phyloP scores from a whole-genome alignment of 495 filamentous ascomycete species.

The Gamarada debralockiae region DNA sequence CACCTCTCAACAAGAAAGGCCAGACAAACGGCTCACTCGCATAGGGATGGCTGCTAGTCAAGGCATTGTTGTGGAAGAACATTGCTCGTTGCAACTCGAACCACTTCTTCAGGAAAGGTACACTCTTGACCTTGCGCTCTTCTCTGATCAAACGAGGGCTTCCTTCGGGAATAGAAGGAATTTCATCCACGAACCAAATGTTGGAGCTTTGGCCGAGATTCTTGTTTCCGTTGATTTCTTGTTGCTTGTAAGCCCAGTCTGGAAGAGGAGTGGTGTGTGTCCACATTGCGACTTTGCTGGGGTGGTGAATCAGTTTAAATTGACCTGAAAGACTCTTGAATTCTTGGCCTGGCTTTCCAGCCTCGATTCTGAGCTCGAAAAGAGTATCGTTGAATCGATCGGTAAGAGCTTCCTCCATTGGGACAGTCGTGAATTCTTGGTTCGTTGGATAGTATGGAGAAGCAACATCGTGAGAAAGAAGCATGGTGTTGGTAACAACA shows the following conservation, averaged over 20 bases:
- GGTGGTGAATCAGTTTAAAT: conserved; percentile 92
- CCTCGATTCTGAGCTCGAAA: conserved; percentile 89
- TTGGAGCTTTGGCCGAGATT: conserved; percentile 87
- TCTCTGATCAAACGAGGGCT: conserved; percentile 69
- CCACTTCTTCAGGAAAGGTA: conserved; percentile 92
- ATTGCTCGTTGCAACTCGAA: conserved; percentile 95
- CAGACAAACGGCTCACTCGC: conserved; percentile 92
- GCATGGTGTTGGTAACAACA: conserved; percentile 77
- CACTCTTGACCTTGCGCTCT: conserved; percentile 68
- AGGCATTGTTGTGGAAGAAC: conserved; percentile 98
- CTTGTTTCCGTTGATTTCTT: conserved; percentile 99
- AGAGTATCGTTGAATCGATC: conserved; percentile 83
- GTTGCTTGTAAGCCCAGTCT: conserved; percentile 95
- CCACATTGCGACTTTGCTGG: conserved; percentile 98
- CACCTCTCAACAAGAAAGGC: conserved; percentile 94
- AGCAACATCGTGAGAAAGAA: conserved; percentile 97
- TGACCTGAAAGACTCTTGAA: conserved; percentile 86
- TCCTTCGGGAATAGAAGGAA: conserved; percentile 66
- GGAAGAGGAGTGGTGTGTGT: conserved; percentile 90
- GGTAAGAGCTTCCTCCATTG: conserved; percentile 67
- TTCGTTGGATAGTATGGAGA: conserved; percentile 96
- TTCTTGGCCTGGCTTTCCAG: conserved; percentile 74
- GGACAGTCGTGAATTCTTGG: conserved; percentile 92
- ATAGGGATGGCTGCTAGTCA: conserved; percentile 96
- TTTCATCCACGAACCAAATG: conserved; percentile 89